Evolutionary conservation across 108 stramenopile species (phyloP).

Genomic region (Bacterosira constricta): DNA sequence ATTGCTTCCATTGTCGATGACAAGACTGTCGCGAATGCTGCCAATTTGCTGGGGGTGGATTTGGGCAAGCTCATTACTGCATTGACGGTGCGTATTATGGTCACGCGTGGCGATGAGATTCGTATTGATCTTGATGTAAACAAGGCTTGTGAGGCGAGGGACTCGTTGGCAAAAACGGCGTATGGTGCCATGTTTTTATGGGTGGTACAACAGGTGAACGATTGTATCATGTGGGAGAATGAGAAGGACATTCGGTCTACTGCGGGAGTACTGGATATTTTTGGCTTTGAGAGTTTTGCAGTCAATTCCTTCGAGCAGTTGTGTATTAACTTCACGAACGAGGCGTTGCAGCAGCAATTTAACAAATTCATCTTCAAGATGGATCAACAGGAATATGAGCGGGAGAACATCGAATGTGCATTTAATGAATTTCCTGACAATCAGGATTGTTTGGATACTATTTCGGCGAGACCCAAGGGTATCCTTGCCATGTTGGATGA

Average conservation of each 20-base stretch:
- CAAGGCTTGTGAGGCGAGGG: slow-evolving; percentile 87
- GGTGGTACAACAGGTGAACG: slow-evolving; percentile 90
- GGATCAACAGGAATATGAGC: slow-evolving; percentile 97
- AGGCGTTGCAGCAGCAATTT: slow-evolving; percentile 99
- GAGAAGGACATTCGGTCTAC: slow-evolving; percentile 75
- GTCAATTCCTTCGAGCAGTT: slow-evolving; percentile 98
- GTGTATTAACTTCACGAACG: slow-evolving; percentile 99
- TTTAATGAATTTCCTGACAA: slow-evolving; percentile 97
- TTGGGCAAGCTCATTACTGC: slow-evolving; percentile 68
- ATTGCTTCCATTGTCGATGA: slow-evolving; percentile 70
- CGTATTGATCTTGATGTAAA: slow-evolving; percentile 72
- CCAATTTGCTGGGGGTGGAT: slow-evolving; percentile 84
- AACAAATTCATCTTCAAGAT: slow-evolving; percentile 99
- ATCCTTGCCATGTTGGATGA: slow-evolving; percentile 94
- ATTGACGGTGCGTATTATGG: slow-evolving; percentile 81
- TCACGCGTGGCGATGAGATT: slow-evolving; percentile 86
- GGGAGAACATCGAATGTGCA: slow-evolving; percentile 87
- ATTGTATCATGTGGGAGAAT: slow-evolving; percentile 84
- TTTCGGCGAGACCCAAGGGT: slow-evolving; percentile 91
- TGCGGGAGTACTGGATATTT: slow-evolving; percentile 99
- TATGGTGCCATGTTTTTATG: slow-evolving; percentile 92
- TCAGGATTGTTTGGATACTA: slow-evolving; percentile 97
- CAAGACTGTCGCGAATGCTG: slow-evolving; percentile 66
- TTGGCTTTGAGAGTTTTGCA: slow-evolving; percentile 99
- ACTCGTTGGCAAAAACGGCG: slow-evolving; percentile 94